Conservation (phyloP, 179 eudicot genomes). For the Amaranthus tricolor region DNA sequence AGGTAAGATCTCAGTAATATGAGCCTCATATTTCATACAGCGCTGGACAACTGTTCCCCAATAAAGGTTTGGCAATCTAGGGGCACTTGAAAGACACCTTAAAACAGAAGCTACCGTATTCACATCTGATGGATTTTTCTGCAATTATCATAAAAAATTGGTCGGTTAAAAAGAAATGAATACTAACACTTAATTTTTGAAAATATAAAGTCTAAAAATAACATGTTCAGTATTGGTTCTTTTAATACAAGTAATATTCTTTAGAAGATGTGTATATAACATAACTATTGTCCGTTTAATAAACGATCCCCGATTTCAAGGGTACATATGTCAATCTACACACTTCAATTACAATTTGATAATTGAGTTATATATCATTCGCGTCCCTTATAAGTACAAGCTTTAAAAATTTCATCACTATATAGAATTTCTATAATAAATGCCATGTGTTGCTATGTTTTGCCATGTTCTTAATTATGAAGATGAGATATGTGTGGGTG, state of each 20-base stretch:
- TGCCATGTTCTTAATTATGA: neutral
- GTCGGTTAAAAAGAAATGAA: neutral
- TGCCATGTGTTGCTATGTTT: no score
- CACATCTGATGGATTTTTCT: conserved; percentile 43
- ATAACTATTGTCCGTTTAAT: neutral
- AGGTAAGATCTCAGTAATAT: conserved; percentile 31
- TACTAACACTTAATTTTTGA: neutral
- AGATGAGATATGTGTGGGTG: neutral
- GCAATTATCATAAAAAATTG: neutral
- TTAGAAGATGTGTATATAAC: neutral
- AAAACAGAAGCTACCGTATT: conserved; percentile 54
- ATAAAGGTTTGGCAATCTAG: conserved; percentile 70
- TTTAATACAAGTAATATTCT: neutral
- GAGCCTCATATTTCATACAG: conserved; percentile 74
- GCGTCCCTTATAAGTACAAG: neutral
- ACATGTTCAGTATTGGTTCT: neutral
- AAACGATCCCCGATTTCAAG: neutral
- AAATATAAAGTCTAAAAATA: neutral
- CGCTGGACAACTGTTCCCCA: conserved; percentile 80
- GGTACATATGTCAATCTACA: neutral
- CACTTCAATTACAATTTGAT: neutral
- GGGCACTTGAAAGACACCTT: conserved; percentile 79
- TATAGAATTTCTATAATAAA: neutral
- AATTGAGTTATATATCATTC: neutral
- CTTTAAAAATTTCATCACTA: neutral